A percentile compares a stretch with the other conserved stretches of the same genome.
Conservation (phyloP, 148 eudicot genomes). For the Spergularia marina region DNA sequence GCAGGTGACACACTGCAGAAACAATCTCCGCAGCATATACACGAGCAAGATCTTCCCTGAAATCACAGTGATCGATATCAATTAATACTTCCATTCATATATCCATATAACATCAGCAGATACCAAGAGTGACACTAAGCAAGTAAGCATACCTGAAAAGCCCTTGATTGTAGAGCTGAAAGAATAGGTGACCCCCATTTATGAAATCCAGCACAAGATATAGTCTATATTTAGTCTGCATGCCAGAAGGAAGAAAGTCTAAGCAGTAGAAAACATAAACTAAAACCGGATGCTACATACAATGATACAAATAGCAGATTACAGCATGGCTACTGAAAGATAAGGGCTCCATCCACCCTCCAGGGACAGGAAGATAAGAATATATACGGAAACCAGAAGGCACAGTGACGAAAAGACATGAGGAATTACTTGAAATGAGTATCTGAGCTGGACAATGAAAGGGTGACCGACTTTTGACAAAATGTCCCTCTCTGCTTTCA, state of each 20-base stretch:
- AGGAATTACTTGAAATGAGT: constrained; percentile 75
- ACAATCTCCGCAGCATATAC: constrained; percentile 86
- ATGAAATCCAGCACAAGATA: constrained; percentile 85
- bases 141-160: constrained; percentile 53
- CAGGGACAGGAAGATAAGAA: no score
- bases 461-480: constrained; percentile 86
- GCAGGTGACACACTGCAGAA: constrained; percentile 94
- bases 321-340: not conserved
- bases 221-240: constrained; percentile 87
- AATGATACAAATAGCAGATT: not conserved
- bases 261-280: constrained; percentile 10
- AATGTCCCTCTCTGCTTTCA: constrained; percentile 92
- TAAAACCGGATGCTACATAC: constrained; percentile 1
- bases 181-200: constrained; percentile 92
- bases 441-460: constrained; percentile 81
- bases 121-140: not conserved
- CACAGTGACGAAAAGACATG: not conserved
- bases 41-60: constrained; percentile 95
- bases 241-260: constrained; percentile 18
- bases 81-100: not conserved
- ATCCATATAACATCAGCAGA: constrained; percentile 4
- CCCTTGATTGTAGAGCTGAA: constrained; percentile 78
- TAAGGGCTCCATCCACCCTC: not conserved
- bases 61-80: constrained; percentile 22
- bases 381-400: not conserved